Conservation (phyloP, 2,329 filamentous ascomycete genomes). For the Verticillium alfalfae region DNA sequence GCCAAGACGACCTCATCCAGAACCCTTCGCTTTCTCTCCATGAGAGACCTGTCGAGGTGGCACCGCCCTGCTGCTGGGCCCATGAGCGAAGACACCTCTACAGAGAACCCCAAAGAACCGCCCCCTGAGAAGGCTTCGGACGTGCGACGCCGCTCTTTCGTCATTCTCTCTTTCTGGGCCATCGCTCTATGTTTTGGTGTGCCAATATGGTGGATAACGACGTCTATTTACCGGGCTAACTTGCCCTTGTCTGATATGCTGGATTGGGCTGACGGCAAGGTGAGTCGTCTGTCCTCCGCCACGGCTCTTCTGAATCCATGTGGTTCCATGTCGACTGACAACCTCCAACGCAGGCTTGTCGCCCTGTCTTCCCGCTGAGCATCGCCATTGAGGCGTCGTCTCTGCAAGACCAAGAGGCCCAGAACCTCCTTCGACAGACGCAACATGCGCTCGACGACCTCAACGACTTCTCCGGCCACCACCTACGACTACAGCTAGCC, state of each 20-base stretch:
- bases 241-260: slow-evolving; percentile 83
- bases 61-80: neutral
- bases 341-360: slow-evolving; percentile 60
- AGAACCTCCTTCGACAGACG: slow-evolving; percentile 70
- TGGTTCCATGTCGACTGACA: neutral
- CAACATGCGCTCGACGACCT: slow-evolving; percentile 83
- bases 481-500: slow-evolving; percentile 65
- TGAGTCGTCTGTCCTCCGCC: slow-evolving; percentile 28
- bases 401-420: slow-evolving; percentile 61
- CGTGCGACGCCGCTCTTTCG: slow-evolving; percentile 62
- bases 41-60: neutral
- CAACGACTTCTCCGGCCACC: slow-evolving; percentile 80
- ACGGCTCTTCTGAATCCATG: neutral
- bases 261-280: slow-evolving; percentile 86
- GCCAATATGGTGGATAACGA: slow-evolving; percentile 95
- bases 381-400: slow-evolving; percentile 69
- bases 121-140: slow-evolving; percentile 72
- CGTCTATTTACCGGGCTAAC: slow-evolving; percentile 80
- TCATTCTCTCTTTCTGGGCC: slow-evolving; percentile 87
- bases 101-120: slow-evolving; percentile 40
- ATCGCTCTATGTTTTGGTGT: slow-evolving; percentile 78
- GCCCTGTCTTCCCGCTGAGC: slow-evolving; percentile 79
- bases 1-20: neutral
- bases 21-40: neutral
- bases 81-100: slow-evolving; percentile 1